phyloP scores from a whole-genome alignment of 805 yeast species.

The Sugiyamaella marilandica region DNA sequence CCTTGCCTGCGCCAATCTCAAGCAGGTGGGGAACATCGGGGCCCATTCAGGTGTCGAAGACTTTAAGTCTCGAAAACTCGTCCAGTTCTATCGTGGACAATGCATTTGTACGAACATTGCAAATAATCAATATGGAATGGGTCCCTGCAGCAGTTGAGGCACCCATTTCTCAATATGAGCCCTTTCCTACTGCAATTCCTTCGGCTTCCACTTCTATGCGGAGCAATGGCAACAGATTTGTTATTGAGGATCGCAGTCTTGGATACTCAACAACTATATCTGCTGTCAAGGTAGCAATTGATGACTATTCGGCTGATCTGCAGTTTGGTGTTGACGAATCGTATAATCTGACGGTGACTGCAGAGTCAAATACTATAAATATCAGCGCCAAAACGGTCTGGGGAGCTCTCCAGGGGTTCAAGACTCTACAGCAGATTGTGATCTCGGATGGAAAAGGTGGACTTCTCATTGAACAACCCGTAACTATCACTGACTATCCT shows the following conservation, averaged over 20 bases:
- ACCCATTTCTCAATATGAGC: constrained; percentile 28
- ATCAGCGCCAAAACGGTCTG: constrained; percentile 36
- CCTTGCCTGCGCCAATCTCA: constrained; percentile 21
- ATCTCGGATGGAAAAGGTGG: constrained; percentile 12
- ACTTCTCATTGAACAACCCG: constrained; percentile 34
- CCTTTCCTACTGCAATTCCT: constrained; percentile 19
- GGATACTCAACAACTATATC: not conserved
- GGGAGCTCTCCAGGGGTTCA: constrained; percentile 41
- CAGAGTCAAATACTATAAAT: constrained; percentile 17
- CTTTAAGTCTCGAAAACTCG: constrained; percentile 8
- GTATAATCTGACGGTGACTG: constrained; percentile 29
- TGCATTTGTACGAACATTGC: constrained; percentile 29
- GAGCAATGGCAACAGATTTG: not conserved
- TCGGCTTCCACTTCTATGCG: not conserved
- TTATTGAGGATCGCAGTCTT: not conserved
- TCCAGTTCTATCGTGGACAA: constrained; percentile 20
- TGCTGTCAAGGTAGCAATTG: constrained; percentile 20
- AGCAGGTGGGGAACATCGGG: constrained; percentile 20
- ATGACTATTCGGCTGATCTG: constrained; percentile 29
- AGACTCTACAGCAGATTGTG: constrained; percentile 40
- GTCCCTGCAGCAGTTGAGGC: constrained; percentile 31
- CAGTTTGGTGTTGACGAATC: constrained; percentile 39
- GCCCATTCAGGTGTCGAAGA: constrained; percentile 10
- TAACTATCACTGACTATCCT: constrained; percentile 36
- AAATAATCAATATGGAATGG: constrained; percentile 32